Conservation (phyloP, 257 asterid species). For the Solanum okadae region DNA sequence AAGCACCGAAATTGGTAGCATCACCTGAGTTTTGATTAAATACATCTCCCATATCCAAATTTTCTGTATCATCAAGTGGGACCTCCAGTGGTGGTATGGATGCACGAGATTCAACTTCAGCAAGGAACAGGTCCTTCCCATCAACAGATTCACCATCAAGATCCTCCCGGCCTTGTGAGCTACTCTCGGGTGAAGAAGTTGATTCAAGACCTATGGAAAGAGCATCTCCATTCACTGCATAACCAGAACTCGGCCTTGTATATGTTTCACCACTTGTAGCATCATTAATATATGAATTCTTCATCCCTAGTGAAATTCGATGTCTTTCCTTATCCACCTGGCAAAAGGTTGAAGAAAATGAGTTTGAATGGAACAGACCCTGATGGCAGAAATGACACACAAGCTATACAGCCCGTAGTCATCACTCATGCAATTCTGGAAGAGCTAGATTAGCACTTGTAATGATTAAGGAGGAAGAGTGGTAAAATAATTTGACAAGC, state of each 20-base stretch:
- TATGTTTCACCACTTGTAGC: slow-evolving; percentile 23
- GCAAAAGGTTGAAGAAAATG: background rate
- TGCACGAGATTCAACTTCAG: slow-evolving; percentile 69
- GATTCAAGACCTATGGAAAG: slow-evolving; percentile 16
- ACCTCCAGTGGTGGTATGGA: slow-evolving; percentile 84
- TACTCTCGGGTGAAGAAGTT: slow-evolving; percentile 15
- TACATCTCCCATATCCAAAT: slow-evolving; percentile 28
- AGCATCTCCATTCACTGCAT: slow-evolving; percentile 15
- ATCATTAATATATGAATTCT: slow-evolving; percentile 48
- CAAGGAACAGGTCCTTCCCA: slow-evolving; percentile 31
- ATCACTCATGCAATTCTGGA: background rate
- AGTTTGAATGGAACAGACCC: background rate
- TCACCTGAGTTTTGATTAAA: slow-evolving; percentile 22
- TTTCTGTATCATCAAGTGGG: slow-evolving; percentile 65
- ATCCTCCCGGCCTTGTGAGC: slow-evolving; percentile 11
- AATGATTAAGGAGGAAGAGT: background rate
- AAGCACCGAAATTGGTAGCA: slow-evolving; percentile 15
- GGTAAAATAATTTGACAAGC: background rate
- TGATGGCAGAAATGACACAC: background rate
- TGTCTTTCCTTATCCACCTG: slow-evolving; percentile 90
- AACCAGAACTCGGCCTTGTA: slow-evolving; percentile 13
- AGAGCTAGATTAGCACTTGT: background rate
- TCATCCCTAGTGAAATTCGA: slow-evolving; percentile 90
- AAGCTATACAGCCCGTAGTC: background rate
- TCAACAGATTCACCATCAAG: slow-evolving; percentile 15